A percentile compares a stretch with the other conserved stretches of the same genome.
Evolutionary conservation across 2,329 filamentous ascomycete species (phyloP).

Genomic region (Colletotrichum spinosum): DNA sequence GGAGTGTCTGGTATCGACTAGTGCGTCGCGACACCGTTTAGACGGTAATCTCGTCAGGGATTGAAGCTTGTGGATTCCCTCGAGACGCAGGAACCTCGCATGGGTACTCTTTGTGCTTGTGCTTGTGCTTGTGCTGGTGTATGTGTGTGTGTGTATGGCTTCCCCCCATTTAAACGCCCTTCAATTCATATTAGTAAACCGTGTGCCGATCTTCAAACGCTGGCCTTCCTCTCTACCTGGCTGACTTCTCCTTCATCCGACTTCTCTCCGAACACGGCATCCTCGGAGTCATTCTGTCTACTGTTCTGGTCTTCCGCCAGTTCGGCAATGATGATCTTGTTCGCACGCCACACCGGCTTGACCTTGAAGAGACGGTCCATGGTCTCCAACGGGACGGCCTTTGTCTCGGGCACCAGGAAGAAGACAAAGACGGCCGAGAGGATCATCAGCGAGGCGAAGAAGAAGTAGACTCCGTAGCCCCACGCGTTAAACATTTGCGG

Average conservation of each 20-base stretch:
- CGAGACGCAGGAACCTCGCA: no score
- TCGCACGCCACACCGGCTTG: conserved; percentile 58
- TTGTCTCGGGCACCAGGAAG: conserved; percentile 75
- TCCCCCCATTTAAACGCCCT: conserved; percentile 29
- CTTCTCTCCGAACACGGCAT: conserved; percentile 43
- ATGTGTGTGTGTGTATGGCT: neutral
- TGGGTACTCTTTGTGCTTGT: no score
- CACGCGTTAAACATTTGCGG: conserved; percentile 71
- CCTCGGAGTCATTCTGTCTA: conserved; percentile 44
- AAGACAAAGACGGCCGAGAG: conserved; percentile 68
- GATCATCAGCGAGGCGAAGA: conserved; percentile 74
- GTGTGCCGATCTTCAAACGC: conserved; percentile 26
- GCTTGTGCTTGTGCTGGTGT: no score
- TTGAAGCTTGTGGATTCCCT: no score
- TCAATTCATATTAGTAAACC: conserved; percentile 34
- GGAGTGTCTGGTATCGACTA: no score
- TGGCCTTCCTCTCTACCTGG: conserved; percentile 40
- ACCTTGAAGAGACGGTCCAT: conserved; percentile 72
- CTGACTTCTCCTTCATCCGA: conserved; percentile 38
- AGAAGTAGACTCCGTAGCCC: conserved; percentile 75
- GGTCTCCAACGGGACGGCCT: conserved; percentile 71
- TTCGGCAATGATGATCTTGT: conserved; percentile 57
- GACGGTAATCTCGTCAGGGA: no score
- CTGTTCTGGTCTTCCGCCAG: conserved; percentile 52
- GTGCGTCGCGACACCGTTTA: no score